These are phyloP conservation scores for Monosporascus sp. DNA, from an alignment of 2,329 filamentous ascomycete genomes.

Conservation along the genomic window DNA sequence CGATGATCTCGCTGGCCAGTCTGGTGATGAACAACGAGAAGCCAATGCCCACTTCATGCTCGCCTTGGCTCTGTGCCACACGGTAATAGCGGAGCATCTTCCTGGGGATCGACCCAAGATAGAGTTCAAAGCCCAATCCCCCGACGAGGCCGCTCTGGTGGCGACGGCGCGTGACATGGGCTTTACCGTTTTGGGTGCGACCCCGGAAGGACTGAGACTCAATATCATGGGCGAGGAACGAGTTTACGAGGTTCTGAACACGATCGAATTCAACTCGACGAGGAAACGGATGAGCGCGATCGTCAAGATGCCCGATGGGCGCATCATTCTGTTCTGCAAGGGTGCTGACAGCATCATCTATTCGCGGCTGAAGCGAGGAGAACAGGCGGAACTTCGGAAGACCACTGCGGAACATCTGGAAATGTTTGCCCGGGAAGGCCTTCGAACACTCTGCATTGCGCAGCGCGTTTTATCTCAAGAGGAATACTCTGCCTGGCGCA, in stretches of 20 bases:
- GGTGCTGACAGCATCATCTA: conserved; percentile 98
- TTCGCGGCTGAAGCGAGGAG: conserved; percentile 76
- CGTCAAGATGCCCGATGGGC: conserved; percentile 86
- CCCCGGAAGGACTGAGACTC: conserved; percentile 74
- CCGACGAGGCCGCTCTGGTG: conserved; percentile 91
- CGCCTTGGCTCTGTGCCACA: conserved; percentile 90
- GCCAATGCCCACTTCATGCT: conserved; percentile 92
- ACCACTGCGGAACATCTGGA: conserved; percentile 91
- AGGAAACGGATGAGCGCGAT: conserved; percentile 98
- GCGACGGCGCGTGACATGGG: conserved; percentile 92
- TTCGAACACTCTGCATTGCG: conserved; percentile 92
- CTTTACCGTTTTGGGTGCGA: conserved; percentile 82
- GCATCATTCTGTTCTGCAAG: conserved; percentile 91
- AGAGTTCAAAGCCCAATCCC: conserved; percentile 94
- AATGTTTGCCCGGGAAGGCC: conserved; percentile 91
- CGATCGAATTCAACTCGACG: conserved; percentile 94
- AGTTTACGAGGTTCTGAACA: conserved; percentile 85
- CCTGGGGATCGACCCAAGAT: conserved; percentile 90
- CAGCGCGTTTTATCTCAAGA: conserved; percentile 74
- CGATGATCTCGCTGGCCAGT: conserved; percentile 71
- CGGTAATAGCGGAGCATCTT: conserved; percentile 84
- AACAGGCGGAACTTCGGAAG: conserved; percentile 78
- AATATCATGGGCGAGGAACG: conserved; percentile 84
- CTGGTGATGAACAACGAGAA: conserved; percentile 68
- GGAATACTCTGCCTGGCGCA: conserved; percentile 81